These are phyloP conservation scores for Chlorella vulgaris DNA, from an alignment of 139 green algal species.

Conservation along the genomic window DNA sequence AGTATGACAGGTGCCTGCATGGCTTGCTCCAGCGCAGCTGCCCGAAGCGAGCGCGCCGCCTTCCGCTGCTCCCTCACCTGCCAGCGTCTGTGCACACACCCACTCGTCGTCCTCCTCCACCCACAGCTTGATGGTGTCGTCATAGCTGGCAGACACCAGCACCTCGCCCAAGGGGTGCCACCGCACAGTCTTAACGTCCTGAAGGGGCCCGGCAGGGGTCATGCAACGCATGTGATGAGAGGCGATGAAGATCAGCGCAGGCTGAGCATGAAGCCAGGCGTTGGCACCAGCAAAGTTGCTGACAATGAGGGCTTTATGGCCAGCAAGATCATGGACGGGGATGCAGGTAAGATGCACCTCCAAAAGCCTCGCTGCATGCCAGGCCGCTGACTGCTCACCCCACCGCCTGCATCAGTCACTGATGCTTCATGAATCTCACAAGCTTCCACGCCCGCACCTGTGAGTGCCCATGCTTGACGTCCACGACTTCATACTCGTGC, in stretches of 20 bases:
- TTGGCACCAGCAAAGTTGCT: too few relatives aligned
- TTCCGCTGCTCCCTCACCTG: too few relatives aligned
- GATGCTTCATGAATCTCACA: background rate
- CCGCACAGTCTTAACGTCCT: constrained; percentile 94
- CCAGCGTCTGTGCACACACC: constrained; percentile 82
- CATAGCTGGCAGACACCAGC: constrained; percentile 88
- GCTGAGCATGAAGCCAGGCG: too few relatives aligned
- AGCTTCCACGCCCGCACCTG: constrained; percentile 50
- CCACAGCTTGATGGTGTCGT: constrained; percentile 95
- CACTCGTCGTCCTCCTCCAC: constrained; percentile 85
- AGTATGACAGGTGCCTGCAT: too few relatives aligned
- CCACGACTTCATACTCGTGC: constrained; percentile 93
- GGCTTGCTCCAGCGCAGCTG: too few relatives aligned
- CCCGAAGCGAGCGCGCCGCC: too few relatives aligned
- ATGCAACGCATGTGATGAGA: background rate
- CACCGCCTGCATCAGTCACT: background rate
- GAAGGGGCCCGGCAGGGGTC: background rate
- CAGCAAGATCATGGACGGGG: too few relatives aligned
- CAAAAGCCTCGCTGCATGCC: too few relatives aligned
- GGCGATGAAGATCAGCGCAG: too few relatives aligned
- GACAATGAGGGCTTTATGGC: too few relatives aligned
- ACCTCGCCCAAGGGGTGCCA: constrained; percentile 90
- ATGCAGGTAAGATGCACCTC: too few relatives aligned
- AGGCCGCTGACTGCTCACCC: background rate
- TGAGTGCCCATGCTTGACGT: constrained; percentile 92